Base-by-base conservation (phyloP, 345 rosid genomes). In the Lagerstroemia speciosa region DNA sequence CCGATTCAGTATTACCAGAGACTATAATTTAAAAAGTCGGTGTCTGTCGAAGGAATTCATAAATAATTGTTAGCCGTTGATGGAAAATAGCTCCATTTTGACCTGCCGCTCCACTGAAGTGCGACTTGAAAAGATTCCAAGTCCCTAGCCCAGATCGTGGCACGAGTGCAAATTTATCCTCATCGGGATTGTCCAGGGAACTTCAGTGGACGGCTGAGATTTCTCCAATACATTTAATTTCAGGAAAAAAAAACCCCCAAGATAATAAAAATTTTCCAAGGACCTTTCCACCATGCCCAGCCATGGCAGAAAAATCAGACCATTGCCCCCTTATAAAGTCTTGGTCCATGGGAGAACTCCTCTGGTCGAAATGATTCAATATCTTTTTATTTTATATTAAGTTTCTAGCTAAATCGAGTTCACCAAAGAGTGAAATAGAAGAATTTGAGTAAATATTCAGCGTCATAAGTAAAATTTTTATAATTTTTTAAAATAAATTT, bases 151-250 rank as follows among this genome's bases (percentile, higher is more conserved):
- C 46, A n/a, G n/a, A n/a, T n/a, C 8, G n/a, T 31, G 30, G 24
- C 38, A 17, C 9, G 65, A 31, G 37, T 3, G 8, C 36, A 3
- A n/a, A 16, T 63, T 34, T 37, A 33, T 63, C 43, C 66, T 14
- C 24, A 34, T 63, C 34, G 40, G 17, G n/a, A 63, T 63, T 9
- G 33, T 29, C 62, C 11, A 0, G 9, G 1, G 0, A 26, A 29
- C 32, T 10, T 2, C 31, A 65, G 40, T n/a, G 67, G 12, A 65
- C 67, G 50, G 50, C 67, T 65, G 32, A 38, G 67, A 65, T 65
- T 22, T 22, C 20, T 27, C 48, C 67, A 10, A 22, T 19, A 36
- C 5, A 36, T 36, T 36, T 8, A 36, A 36, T 8, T 3, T 36
- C 8, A 36, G n/a, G n/a, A n/a, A n/a, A n/a, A n/a, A n/a, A n/a